phyloP scores from a whole-genome alignment of 495 filamentous ascomycete species.

The Neurospora sp. region DNA sequence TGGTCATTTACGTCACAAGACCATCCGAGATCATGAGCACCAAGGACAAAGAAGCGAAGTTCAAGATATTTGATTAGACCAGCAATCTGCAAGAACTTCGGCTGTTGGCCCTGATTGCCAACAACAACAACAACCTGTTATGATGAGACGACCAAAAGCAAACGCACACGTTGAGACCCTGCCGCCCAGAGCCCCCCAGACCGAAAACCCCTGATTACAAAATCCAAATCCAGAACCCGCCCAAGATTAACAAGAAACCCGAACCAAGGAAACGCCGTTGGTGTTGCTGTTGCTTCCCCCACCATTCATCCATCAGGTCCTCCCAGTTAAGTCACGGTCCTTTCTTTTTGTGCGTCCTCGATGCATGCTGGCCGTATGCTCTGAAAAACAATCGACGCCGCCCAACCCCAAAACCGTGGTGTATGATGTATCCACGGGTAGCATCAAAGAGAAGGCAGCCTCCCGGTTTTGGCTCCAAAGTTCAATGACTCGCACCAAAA shows the following conservation, averaged over 20 bases:
- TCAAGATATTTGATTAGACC: not conserved
- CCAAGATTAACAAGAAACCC: not conserved
- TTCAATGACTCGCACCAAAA: not conserved
- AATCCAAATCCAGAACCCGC: not conserved
- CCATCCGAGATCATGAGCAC: not conserved
- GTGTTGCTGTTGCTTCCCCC: not conserved
- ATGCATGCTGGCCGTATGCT: not conserved
- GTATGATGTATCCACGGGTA: not conserved
- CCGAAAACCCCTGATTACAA: not conserved
- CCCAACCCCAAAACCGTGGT: not conserved
- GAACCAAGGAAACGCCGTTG: not conserved
- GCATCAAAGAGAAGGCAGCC: not conserved
- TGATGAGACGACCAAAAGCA: not conserved
- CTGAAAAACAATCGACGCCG: not conserved
- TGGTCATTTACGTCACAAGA: not conserved
- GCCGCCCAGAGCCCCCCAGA: not conserved
- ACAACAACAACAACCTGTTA: not conserved
- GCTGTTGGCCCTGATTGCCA: not conserved
- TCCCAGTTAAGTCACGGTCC: not conserved
- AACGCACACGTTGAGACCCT: not conserved
- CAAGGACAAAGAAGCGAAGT: not conserved
- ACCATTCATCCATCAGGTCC: not conserved
- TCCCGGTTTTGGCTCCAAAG: not conserved
- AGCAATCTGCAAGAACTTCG: not conserved
- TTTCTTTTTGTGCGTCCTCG: not conserved